These are phyloP conservation scores for Plasmodium knowlesi DNA, from an alignment of 169 alveolate genomes.

Conservation along the genomic window DNA sequence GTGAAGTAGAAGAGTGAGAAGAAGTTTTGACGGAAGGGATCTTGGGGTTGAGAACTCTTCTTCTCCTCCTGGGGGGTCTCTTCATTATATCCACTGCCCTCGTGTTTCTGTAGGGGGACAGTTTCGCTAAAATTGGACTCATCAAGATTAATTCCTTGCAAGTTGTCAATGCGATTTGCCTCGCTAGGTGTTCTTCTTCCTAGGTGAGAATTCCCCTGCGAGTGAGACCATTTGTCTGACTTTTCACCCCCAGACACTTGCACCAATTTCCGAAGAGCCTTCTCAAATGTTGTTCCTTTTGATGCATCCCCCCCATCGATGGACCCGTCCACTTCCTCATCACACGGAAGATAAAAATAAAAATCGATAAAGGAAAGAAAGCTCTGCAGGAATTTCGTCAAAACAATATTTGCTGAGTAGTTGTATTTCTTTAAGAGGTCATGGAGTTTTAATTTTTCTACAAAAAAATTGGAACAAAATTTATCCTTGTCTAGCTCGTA, in stretches of 20 bases:
- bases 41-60: background rate
- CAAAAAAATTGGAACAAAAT: background rate
- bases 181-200: background rate
- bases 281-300: background rate
- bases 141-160: background rate
- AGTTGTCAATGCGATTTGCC: background rate
- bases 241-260: background rate
- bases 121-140: background rate
- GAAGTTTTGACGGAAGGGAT: constrained; percentile 5
- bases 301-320: background rate
- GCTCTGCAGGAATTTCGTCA: constrained; percentile 39
- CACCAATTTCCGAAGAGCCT: background rate
- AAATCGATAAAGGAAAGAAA: constrained; percentile 40
- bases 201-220: background rate
- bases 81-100: background rate
- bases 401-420: constrained; percentile 27
- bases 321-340: background rate
- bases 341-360: constrained; percentile 10
- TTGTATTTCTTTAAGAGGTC: constrained; percentile 48
- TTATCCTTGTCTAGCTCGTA: background rate
- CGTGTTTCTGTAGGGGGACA: background rate
- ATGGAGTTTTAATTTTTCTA: constrained; percentile 31
- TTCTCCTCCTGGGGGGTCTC: background rate
- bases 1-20: constrained; percentile 18
- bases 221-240: background rate